Evolutionary conservation across 768 basidiomycete genomes (phyloP), one percentile per base, ranked within the genome.

Genomic region (Russula sp.): DNA sequence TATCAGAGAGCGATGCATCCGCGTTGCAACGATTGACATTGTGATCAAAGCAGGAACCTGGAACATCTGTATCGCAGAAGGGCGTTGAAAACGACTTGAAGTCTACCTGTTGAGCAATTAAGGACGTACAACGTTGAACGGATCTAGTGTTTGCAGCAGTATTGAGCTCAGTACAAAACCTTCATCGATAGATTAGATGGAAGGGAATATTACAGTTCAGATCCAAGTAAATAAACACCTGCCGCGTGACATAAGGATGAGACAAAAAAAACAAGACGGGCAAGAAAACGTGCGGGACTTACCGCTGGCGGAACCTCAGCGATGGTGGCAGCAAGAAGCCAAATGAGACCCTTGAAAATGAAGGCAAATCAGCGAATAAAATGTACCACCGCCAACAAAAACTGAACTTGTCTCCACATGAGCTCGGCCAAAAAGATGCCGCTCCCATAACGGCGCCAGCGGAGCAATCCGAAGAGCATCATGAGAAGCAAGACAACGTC

Each of bases 391-490:
- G 29, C 10, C 8, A 55, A 16, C 13, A 4, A 42, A 5, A 10
- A 10, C 18, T n/a, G 14, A 22, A 49, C 63, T 58, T 59, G 63
- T 22, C 7, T 60, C 51, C 52, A 60, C 3, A 63, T 43, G 51
- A 63, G 29, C 5, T n/a, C 20, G 7, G 45, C 16, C 25, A 63
- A 5, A 16, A 48, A 32, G 13, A 47, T n/a, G 9, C 34, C 36
- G 35, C 48, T 32, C 6, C 46, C 58, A 5, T 13, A 6, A 7
- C 2, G 9, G n/a, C 51, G 58, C 14, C 41, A 2, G 25, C 35
- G 53, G n/a, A 64, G 42, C 52, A 64, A 25, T 25, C 59, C 59
- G 29, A 56, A 8, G 22, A 64, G 42, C 59, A 64, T 64, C 22
- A 51, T 49, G 7, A 49, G 16, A 13, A 60, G 53, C 18, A 64